Evolutionary conservation across 495 filamentous ascomycete genomes (phyloP), one percentile per base, ranked within the genome.

Genomic region (Tuber brumale): DNA sequence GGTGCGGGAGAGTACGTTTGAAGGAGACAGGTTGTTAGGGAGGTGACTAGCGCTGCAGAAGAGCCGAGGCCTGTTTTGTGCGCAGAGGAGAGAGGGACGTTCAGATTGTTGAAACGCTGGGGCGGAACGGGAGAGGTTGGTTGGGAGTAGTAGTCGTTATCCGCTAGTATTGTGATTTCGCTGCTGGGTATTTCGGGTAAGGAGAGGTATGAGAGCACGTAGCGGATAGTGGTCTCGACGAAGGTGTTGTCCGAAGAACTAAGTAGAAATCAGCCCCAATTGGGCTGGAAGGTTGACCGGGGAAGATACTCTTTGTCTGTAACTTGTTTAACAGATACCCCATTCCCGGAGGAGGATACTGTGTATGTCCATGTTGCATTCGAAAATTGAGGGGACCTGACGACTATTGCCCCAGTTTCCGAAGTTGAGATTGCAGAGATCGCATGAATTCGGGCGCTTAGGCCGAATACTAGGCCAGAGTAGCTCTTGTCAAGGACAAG

Each of bases 51-150:
- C 3, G 95, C 95, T 14, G 95, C 95, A 7, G 94, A 97, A 57
- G 95, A 98, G 72, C 95, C 95, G 48, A 99, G 90, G 12, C 95
- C 95, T 2, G 96, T 98, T 86, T 99, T 99, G 87, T 97, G 92
- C 21, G 96, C 94, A 80, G 89, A 87, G 66, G 85, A 82, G 16
- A 99, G 88, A 31, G 91, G 89, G 45, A 93, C 91, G 57, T 88
- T 87, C 85, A 97, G 97, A 79, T 91, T 87, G 72, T 88, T 87
- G 86, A 99, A 99, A 74, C 88, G 89, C 69, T 72, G 83, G 48
- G 70, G 48, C n/a, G 72, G 76, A 31, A 72, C 85, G 70, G 85
- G 82, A 73, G 85, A 80, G 51, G 85, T 80, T 41, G 90, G 86
- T 57, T 93, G 91, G 3, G 95, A 97, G 86, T 99, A 98, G 87